Base-by-base conservation (phyloP, 352 stramenopile genomes). In the Globisporangium radiosum region DNA sequence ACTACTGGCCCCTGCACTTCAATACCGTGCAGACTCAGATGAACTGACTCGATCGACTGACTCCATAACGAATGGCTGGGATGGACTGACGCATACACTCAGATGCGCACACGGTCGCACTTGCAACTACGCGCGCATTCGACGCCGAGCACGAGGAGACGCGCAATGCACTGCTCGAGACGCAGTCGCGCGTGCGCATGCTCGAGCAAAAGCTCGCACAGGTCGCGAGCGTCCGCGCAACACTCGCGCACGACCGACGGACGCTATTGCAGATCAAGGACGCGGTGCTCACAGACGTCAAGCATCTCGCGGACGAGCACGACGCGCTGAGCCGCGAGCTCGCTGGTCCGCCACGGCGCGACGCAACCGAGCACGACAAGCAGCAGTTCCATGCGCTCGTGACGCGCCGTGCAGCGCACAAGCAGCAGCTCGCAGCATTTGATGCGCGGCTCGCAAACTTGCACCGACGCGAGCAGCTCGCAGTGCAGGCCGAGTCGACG, bases 331-430 rank as follows among this genome's bases (percentile, higher is more conserved):
- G 71, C 8, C 61, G 64, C 5, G 7, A 54, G 2, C 66, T 92
- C 0, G 78, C 77, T 9, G 83, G 83, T 5, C 83, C 83, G 0
- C 78, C 83, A 4, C 71, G 83, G 25, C 69, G 83, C 43, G 81
- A 92, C 17, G 75, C 83, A 4, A 78, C 61, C 0, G 81, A 91
- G 43, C 47, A 60, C 14, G 72, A 92, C 48, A 88, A 89, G 10
- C 60, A 68, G 33, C 73, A 85, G 33, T 81, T 90, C 42, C 78
- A 90, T 61, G 65, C 69, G 0, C 51, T 90, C 4, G 71, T 87
- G 15, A 74, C 76, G 0, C 59, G 78, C 4, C 60, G 70, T 63
- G 69, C 72, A 1, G 64, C 1, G 0, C 77, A 76, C 37, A 77
- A 78, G 52, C 72, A 84, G 52, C 77, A 88, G 19, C 63, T 92